Evolutionary conservation across 495 filamentous ascomycete species (phyloP).

Genomic region (Neurospora pannonica): DNA sequence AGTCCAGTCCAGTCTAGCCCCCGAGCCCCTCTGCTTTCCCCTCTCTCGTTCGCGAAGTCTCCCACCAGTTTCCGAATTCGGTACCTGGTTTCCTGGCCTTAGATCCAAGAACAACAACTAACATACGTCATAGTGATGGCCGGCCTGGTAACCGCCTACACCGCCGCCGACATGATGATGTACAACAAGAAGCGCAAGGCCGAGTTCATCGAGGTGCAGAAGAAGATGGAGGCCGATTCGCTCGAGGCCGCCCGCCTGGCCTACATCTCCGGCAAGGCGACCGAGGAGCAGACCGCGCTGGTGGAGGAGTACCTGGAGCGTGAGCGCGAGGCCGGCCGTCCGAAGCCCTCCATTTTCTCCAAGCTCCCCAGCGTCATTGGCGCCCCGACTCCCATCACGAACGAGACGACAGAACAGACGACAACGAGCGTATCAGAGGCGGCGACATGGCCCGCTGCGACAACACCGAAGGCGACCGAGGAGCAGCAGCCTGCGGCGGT

Average conservation of each 20-base stretch:
- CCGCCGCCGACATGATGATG: conserved; percentile 74
- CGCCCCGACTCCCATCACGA: conserved; percentile 4
- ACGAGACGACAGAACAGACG: background rate
- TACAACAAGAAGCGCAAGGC: conserved; percentile 66
- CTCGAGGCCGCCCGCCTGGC: conserved; percentile 48
- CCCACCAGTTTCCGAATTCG: background rate
- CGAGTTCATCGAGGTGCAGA: conserved; percentile 58
- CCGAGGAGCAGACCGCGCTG: conserved; percentile 42
- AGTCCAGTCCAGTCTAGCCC: conserved; percentile 9
- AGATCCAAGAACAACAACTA: conserved; percentile 7
- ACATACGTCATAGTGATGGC: conserved; percentile 47
- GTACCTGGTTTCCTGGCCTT: background rate
- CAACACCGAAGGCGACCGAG: conserved; percentile 14
- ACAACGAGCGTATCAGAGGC: conserved; percentile 4
- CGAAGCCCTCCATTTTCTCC: conserved; percentile 17
- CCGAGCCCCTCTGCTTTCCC: background rate
- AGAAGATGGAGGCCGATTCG: conserved; percentile 42
- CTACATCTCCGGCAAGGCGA: conserved; percentile 52
- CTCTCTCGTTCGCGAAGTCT: background rate
- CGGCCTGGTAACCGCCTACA: conserved; percentile 65
- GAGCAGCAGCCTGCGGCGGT: conserved; percentile 21
- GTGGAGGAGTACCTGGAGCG: conserved; percentile 35
- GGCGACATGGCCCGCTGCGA: conserved; percentile 7
- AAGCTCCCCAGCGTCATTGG: conserved; percentile 27
- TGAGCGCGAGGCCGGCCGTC: conserved; percentile 12